Percentiles rank a stretch among this genome's conserved stretches.
Evolutionary conservation across 306 rosid genomes (phyloP).

Genomic region (Canavalia ensiformis): DNA sequence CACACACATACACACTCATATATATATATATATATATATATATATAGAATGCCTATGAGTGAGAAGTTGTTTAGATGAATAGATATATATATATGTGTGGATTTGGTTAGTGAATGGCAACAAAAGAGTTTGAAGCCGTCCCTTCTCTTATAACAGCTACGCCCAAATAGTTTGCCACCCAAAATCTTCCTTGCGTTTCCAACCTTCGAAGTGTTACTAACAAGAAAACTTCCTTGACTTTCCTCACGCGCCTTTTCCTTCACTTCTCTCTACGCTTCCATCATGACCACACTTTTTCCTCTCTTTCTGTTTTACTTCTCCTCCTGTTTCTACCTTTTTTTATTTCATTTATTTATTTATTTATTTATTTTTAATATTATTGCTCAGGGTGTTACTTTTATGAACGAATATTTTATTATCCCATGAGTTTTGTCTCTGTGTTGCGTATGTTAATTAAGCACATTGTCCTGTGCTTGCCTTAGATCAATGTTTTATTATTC

Average conservation of each 20-base stretch:
- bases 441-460: constrained; percentile 22
- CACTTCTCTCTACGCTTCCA: constrained; percentile 51
- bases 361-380: constrained; percentile 2
- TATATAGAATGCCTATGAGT: constrained; percentile 13
- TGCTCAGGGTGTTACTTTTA: constrained; percentile 33
- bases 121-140: constrained; percentile 50
- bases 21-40: neutral
- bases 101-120: constrained; percentile 20
- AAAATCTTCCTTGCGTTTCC: constrained; percentile 72
- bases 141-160: constrained; percentile 49
- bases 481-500: neutral
- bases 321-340: constrained; percentile 29
- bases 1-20: neutral
- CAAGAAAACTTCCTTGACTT: constrained; percentile 52
- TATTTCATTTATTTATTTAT: neutral
- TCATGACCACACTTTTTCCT: constrained; percentile 49
- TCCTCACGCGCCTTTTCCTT: constrained; percentile 56
- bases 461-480: neutral
- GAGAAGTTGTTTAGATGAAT: constrained; percentile 5
- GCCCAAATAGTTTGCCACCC: constrained; percentile 54
- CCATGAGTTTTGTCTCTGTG: neutral
- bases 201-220: constrained; percentile 68
- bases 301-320: constrained; percentile 54
- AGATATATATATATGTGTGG: neutral
- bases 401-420: constrained; percentile 43